These are phyloP conservation scores for Corymbia maculata DNA, from an alignment of 345 rosid species.

Conservation along the genomic window DNA sequence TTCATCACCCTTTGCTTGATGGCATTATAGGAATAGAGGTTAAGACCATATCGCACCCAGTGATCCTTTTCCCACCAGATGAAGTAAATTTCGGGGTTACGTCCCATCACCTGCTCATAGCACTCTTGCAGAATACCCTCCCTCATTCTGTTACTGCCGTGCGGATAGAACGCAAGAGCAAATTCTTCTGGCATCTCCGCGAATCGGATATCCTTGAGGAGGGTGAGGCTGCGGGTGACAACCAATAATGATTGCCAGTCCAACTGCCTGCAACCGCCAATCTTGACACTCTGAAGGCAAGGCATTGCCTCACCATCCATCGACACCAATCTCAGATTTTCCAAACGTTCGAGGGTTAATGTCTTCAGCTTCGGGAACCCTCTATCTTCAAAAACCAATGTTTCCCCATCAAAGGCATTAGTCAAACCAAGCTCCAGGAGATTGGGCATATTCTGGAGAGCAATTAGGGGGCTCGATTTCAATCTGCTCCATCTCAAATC, in stretches of 20 bases:
- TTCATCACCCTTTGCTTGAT: background rate
- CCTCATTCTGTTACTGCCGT: background rate
- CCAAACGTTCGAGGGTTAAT: background rate
- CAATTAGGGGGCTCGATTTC: background rate
- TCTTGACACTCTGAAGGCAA: background rate
- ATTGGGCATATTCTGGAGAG: background rate
- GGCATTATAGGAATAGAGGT: background rate
- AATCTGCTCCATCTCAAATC: background rate
- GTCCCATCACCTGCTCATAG: background rate
- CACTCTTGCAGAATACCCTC: background rate
- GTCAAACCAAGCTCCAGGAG: background rate
- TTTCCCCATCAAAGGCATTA: background rate
- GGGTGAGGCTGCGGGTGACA: background rate
- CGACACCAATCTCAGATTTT: background rate
- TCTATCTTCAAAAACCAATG: too few species aligned
- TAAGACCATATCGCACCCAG: background rate
- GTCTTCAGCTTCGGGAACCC: background rate
- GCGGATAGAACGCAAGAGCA: rapidly evolving
- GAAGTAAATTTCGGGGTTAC: background rate
- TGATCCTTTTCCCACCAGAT: rapidly evolving
- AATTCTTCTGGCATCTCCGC: background rate
- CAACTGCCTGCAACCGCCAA: background rate
- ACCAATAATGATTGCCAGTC: background rate
- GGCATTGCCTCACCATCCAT: background rate
- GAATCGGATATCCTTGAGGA: rapidly evolving